Conservation (phyloP, 768 basidiomycete genomes). For the Solioccasus polychromus region DNA sequence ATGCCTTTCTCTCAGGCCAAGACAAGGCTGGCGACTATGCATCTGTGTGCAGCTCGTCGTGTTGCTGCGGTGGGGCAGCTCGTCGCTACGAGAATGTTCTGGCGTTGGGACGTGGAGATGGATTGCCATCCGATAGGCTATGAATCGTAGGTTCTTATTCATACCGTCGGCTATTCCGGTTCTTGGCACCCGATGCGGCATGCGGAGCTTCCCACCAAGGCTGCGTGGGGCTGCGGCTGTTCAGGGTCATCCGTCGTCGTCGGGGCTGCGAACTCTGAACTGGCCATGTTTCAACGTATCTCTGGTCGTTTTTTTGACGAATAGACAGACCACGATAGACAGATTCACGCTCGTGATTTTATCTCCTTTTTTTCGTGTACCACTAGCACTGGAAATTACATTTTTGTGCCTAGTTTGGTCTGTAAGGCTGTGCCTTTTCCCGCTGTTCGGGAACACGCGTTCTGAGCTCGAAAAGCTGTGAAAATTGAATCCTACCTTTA, state of each 20-base stretch:
- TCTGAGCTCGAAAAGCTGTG: slow-evolving; percentile 39
- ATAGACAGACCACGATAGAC: not conserved
- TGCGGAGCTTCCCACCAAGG: slow-evolving; percentile 4
- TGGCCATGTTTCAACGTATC: not conserved
- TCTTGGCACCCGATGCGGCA: slow-evolving; percentile 5
- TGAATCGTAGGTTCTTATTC: not conserved
- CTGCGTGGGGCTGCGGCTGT: slow-evolving; percentile 5
- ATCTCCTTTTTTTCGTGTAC: not conserved
- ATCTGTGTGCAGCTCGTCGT: too few relatives aligned
- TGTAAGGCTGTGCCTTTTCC: slow-evolving; percentile 21
- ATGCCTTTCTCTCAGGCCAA: too few relatives aligned
- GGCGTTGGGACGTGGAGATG: not conserved
- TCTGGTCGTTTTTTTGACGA: not conserved
- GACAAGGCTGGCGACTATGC: too few relatives aligned
- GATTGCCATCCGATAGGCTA: slow-evolving; percentile 10
- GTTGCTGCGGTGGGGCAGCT: too few relatives aligned
- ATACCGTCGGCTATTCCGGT: slow-evolving; percentile 9
- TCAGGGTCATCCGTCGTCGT: slow-evolving; percentile 14
- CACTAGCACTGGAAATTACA: not conserved
- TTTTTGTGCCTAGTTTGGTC: slow-evolving; percentile 5
- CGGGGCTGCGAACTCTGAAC: slow-evolving; percentile 8
- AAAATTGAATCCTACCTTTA: slow-evolving; percentile 24
- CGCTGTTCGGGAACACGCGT: slow-evolving; percentile 23
- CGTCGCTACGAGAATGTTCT: not conserved
- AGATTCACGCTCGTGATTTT: not conserved